Base-by-base conservation (phyloP, 305 asterid species). In the Fraxinus xanthoxyloides region DNA sequence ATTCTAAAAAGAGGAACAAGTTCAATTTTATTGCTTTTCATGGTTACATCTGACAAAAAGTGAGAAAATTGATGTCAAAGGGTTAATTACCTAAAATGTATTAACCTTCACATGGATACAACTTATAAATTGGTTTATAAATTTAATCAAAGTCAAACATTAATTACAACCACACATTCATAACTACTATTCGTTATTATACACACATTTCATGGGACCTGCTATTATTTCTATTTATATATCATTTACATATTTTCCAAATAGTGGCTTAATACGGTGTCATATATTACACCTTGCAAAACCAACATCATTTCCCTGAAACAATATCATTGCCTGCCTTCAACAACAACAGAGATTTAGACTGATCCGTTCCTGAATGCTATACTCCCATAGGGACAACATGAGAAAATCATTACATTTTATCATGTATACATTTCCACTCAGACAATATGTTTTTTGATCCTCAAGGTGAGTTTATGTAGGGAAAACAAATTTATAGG, bases 61-160 rank as follows among this genome's bases (percentile, higher is more conserved):
- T 15, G 54, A 43, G 54, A 43, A 43, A 43, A 43, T 43, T 43
- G 17, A 43, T 43, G 54, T 43, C 54, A 59, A 48, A 72, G 77
- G 32, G 46, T 54, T 43, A 32, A 34, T 38, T 61, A 79, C 43
- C 59, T 40, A 75, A 24, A 28, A 26, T 75, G 65, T 46, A 38
- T 38, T 23, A 23, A 84, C 87, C 73, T 85, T 89, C 40, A 84
- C 21, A 17, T 51, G 12, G 75, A 61, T 38, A 75, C 17, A 26
- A 40, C 19, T 48, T 48, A 48, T 34, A 35, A 89, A 82, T 32
- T 40, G 77, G 86, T 88, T 85, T 84, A 43, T 67, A 40, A 84
- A 73, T 59, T 92, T 19, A 17, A n/a, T 51, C 63, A 51, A 51
- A 51, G 21, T 48, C 94, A 74, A 89, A 61, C 34, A 63, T 24